Conservation (phyloP, 768 basidiomycete species). For the Macrocybe gigantea region DNA sequence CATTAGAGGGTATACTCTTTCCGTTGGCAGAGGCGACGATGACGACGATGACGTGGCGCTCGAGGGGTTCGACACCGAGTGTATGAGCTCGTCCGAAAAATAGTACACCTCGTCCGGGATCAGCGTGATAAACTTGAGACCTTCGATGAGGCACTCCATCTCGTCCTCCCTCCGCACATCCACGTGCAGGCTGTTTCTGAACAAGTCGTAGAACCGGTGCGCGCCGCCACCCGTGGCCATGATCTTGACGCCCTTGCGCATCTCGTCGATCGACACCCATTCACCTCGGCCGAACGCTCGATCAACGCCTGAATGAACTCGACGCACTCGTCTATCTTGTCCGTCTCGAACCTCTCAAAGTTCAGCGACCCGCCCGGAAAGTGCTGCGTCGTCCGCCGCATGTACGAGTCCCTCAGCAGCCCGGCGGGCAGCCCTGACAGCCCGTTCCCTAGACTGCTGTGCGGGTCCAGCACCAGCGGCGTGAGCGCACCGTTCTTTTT, state of each 20-base stretch:
- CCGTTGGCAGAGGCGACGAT: slow-evolving; percentile 12
- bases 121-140: slow-evolving; percentile 90
- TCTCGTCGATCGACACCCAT: slow-evolving; percentile 87
- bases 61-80: slow-evolving; percentile 33
- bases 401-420: slow-evolving; percentile 55
- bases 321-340: slow-evolving; percentile 79
- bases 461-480: slow-evolving; percentile 65
- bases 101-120: slow-evolving; percentile 98
- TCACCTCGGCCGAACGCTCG: slow-evolving; percentile 75
- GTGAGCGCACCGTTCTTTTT: slow-evolving; percentile 73
- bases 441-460: slow-evolving; percentile 23
- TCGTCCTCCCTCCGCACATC: slow-evolving; percentile 92
- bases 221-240: slow-evolving; percentile 98
- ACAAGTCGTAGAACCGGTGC: slow-evolving; percentile 86
- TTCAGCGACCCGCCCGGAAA: slow-evolving; percentile 96
- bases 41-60: slow-evolving; percentile 7
- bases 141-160: slow-evolving; percentile 98
- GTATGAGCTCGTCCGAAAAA: slow-evolving; percentile 96
- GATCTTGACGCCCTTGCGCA: slow-evolving; percentile 91
- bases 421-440: slow-evolving; percentile 33
- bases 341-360: slow-evolving; percentile 95
- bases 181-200: slow-evolving; percentile 68
- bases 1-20: slow-evolving; percentile 5
- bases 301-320: slow-evolving; percentile 86
- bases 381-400: slow-evolving; percentile 70